Evolutionary conservation across 2,329 filamentous ascomycete genomes (phyloP), one percentile per base, ranked within the genome.

Genomic region (Huntiella abstrusa): DNA sequence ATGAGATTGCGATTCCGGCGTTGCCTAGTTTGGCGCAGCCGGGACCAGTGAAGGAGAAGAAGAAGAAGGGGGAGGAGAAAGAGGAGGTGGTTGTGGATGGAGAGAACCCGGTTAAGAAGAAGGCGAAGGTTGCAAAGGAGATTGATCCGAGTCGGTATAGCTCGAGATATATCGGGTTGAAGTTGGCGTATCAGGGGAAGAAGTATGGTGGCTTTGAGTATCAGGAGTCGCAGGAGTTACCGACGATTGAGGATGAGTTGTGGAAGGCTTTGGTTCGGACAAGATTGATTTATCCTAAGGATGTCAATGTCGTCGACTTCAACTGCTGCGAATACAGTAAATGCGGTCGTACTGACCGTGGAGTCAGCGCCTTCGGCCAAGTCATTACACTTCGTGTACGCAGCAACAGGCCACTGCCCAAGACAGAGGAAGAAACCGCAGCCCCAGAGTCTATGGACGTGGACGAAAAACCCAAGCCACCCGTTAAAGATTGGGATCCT

Each of bases 311-410:
- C 45, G 67, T 95, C 19, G 80, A 83, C 60, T 94, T 85, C 71
- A 76, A 83, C 33, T 78, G 79, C 5, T 87, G 77, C 60, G 83
- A 93, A 51, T 98, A 96, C 61, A 86, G 83, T 33, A 98, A 98
- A 61, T 95, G 88, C 57, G 91, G 91, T 2, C 71, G 91, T 52
- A 98, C 91, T 13, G 91, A 98, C 59, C 71, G 77, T 46, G 91
- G 91, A 10, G 91, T 98, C 33, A 95, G 86, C 61, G 87, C 91
- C 3, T 98, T 98, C 64, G 91, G 91, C 0, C 91, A 98, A 65
- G 91, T 98, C 48, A 77, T 98, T 56, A 82, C 78, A 1, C 64
- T 98, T 36, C 67, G 80, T 47, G 78, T 98, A 12, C 70, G 88
- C 57, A 95, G 87, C 61, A 82, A 81, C 55, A 67, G 73, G 53